Evolutionary conservation across 2,329 filamentous ascomycete species (phyloP), one percentile per base, ranked within the genome.

Genomic region (Aaosphaeria arxii): DNA sequence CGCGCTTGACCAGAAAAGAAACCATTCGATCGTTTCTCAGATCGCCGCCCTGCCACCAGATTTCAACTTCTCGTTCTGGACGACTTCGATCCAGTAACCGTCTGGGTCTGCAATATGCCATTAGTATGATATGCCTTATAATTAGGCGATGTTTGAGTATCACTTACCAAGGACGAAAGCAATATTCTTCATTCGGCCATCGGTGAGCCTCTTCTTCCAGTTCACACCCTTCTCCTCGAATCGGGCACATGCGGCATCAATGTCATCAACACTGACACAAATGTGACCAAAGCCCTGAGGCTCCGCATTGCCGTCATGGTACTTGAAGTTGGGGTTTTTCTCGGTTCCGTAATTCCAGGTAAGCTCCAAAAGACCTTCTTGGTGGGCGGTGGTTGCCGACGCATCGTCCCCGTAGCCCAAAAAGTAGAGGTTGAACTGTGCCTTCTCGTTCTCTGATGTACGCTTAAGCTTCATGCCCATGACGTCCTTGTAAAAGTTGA

Each of bases 221-320:
- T 81, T 85, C 47, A 92, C 87, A 5, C 86, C 82, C 64, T 89
- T 76, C 47, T 84, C 82, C 68, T 97, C 94, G 59, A 97, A 91
- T 11, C 91, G 83, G 64, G 85, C 75, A 73, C 92, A 96, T 7
- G 94, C 91, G 6, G 87, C 87, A 45, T 94, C 85, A n/a, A 97
- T 67, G 66, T 95, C 84, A 65, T 97, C 92, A 9, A 96, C 91
- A 1, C 86, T 80, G 45, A 97, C 75, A 65, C 90, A 95, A 52
- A 96, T 91, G 64, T 96, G 91, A 0, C 92, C 91, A 57, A 96
- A 97, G 1, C 94, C 94, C 70, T 96, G 91, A 1, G 92, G 92
- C 69, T 95, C 78, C 39, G 85, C 78, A 70, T 99, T 99, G 35
- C 94, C 94, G 60, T 95, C 86, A 72, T 99, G 92, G 69, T 99